Percentiles rank a stretch among this genome's conserved stretches.
Evolutionary conservation across 2,329 filamentous ascomycete genomes (phyloP).

Genomic region (Nigrograna mackinnonii): DNA sequence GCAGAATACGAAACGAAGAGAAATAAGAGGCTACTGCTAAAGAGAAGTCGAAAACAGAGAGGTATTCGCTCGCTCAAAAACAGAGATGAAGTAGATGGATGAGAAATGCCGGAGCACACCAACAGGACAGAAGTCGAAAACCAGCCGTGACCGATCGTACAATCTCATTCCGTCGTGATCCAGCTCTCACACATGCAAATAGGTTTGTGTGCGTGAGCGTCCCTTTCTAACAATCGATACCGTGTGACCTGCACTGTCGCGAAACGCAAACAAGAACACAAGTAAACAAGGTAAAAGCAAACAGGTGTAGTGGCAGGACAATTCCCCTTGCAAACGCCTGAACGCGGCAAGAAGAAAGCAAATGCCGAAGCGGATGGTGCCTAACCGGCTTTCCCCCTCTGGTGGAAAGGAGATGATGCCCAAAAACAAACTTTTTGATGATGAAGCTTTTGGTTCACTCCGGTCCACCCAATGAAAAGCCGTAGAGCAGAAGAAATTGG

Average conservation of each 20-base stretch:
- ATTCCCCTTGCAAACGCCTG: constrained; percentile 23
- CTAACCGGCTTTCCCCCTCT: constrained; percentile 13
- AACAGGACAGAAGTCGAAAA: constrained; percentile 1
- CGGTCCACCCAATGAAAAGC: constrained; percentile 20
- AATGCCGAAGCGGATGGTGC: not conserved
- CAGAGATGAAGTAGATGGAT: not conserved
- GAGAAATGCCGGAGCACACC: not conserved
- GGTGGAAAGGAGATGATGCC: constrained; percentile 13
- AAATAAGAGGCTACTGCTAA: no score
- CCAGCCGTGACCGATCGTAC: constrained; percentile 28
- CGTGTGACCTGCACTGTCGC: constrained; percentile 37
- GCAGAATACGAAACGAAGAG: constrained; percentile 1
- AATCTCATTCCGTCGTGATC: constrained; percentile 22
- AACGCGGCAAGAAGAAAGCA: constrained; percentile 12
- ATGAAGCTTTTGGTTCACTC: constrained; percentile 24
- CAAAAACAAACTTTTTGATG: constrained; percentile 15
- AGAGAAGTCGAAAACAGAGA: constrained; percentile 2
- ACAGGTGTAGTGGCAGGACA: constrained; percentile 22
- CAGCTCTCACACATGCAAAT: constrained; percentile 26
- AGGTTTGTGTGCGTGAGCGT: constrained; percentile 38
- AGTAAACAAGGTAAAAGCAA: constrained; percentile 9
- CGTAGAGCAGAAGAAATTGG: constrained; percentile 9
- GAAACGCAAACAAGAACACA: constrained; percentile 23
- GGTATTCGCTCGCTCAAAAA: constrained; percentile 12
- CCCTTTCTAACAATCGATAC: constrained; percentile 41